Evolutionary conservation across 2,329 filamentous ascomycete species (phyloP).

Genomic region (Talaromyces rugulosus): DNA sequence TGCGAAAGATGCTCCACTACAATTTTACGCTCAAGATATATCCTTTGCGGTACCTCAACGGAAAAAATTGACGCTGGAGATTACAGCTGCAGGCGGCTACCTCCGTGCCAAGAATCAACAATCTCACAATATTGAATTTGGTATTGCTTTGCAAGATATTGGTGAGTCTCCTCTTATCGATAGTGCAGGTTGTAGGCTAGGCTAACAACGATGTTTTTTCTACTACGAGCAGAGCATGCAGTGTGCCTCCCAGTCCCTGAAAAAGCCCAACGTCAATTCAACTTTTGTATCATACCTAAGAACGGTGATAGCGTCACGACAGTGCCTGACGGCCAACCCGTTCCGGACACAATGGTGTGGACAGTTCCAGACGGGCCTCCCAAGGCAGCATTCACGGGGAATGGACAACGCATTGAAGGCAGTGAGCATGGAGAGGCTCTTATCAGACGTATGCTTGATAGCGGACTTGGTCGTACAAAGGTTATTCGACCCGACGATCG

Average conservation of each 20-base stretch:
- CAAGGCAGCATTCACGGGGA: constrained; percentile 40
- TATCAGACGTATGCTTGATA: constrained; percentile 44
- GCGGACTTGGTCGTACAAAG: constrained; percentile 42
- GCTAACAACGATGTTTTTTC: background rate
- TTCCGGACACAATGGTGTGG: constrained; percentile 56
- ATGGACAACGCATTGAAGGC: constrained; percentile 39
- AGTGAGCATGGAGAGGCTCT: constrained; percentile 45
- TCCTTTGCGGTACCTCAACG: constrained; percentile 60
- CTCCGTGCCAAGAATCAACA: constrained; percentile 49
- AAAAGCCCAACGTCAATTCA: constrained; percentile 60
- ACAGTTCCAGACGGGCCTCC: constrained; percentile 53
- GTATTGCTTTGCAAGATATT: constrained; percentile 46
- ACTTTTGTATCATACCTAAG: constrained; percentile 57
- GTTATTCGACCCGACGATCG: constrained; percentile 52
- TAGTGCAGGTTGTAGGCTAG: background rate
- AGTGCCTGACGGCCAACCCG: constrained; percentile 36
- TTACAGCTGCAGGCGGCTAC: constrained; percentile 42
- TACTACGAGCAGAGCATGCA: constrained; percentile 45
- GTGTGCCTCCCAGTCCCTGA: constrained; percentile 62
- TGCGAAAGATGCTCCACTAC: constrained; percentile 31
- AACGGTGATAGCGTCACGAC: constrained; percentile 47
- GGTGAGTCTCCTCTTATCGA: constrained; percentile 29
- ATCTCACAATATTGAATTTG: constrained; percentile 52
- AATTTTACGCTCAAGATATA: constrained; percentile 51
- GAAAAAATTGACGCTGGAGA: constrained; percentile 60